Evolutionary conservation across 345 rosid species (phyloP), one percentile per base, ranked within the genome.

Genomic region (Citrus inodora): DNA sequence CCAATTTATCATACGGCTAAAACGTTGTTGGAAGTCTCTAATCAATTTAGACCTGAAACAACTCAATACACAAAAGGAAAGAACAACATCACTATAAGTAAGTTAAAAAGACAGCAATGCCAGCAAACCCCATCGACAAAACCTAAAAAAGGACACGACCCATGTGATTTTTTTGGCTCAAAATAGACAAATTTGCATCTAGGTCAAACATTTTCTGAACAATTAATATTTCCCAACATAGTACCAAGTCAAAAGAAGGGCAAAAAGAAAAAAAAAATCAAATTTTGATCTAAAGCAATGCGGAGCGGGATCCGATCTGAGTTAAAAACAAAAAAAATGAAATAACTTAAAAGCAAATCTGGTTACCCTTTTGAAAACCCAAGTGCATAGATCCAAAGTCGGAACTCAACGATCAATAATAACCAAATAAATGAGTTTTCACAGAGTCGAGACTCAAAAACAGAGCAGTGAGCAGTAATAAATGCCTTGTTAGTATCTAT

Each of bases 251-350:
- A 46, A 46, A 46, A 46, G 1, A 46, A 46, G 30, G 17, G 32
- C 51, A 24, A 73, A 38, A 33, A 55, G 1, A n/a, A 19, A n/a
- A 14, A 55, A 22, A 16, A 14, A 65, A 22, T 16, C 62, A 35
- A 61, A 51, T 9, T 69, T 68, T 48, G 25, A 27, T 70, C 60
- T 30, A 7, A 13, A 76, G 27, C 82, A 80, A 67, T 46, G 76
- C 56, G 14, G 42, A 35, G 58, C 25, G 71, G 63, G 82, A 80
- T 80, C 79, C 22, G 76, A 80, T 80, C 79, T 69, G 60, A n/a
- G 62, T 3, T 6, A 30, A 56, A 42, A 73, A 1, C 4, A 3
- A 24, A 42, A 8, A 28, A 60, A 7, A 5, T 6, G 1, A 3
- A n/a, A 22, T 16, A 72, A 46, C n/a, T 25, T 48, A 48, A 9